These are phyloP conservation scores for Galerina sulciceps DNA, from an alignment of 768 basidiomycete genomes.

Conservation along the genomic window DNA sequence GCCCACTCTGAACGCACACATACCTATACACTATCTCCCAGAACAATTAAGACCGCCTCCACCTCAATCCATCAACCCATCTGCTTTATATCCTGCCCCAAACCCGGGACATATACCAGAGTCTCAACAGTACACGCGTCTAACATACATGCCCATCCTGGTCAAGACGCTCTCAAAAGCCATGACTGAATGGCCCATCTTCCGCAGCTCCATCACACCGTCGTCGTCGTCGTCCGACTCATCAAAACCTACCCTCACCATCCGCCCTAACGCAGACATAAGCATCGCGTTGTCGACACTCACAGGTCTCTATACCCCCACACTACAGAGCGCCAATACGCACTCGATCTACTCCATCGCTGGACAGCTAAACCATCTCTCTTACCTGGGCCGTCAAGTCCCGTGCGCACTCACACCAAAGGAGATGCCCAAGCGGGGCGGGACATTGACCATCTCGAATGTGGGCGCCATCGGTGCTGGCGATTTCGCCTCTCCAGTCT, in stretches of 20 bases:
- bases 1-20: slow-evolving; percentile 67
- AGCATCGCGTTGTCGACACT: slow-evolving; percentile 78
- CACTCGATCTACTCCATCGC: slow-evolving; percentile 65
- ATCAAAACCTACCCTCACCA: slow-evolving; percentile 66
- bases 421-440: slow-evolving; percentile 78
- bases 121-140: slow-evolving; percentile 58
- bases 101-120: slow-evolving; percentile 48
- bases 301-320: slow-evolving; percentile 84
- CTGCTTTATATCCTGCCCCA: slow-evolving; percentile 42
- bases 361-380: slow-evolving; percentile 61
- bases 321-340: slow-evolving; percentile 57
- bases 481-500: slow-evolving; percentile 71
- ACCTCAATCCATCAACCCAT: slow-evolving; percentile 39
- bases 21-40: slow-evolving; percentile 59
- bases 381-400: slow-evolving; percentile 66
- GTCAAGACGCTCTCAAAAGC: slow-evolving; percentile 81
- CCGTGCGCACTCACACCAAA: slow-evolving; percentile 65
- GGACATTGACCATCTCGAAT: slow-evolving; percentile 82
- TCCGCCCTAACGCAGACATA: slow-evolving; percentile 80
- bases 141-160: slow-evolving; percentile 85
- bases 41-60: slow-evolving; percentile 19
- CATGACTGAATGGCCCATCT: slow-evolving; percentile 85
- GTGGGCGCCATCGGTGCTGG: slow-evolving; percentile 81
- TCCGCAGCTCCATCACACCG: slow-evolving; percentile 75
- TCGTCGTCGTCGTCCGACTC: slow-evolving; percentile 13